These are phyloP conservation scores for Ceratocystis destructans DNA, from an alignment of 2,329 filamentous ascomycete species.

Conservation along the genomic window DNA sequence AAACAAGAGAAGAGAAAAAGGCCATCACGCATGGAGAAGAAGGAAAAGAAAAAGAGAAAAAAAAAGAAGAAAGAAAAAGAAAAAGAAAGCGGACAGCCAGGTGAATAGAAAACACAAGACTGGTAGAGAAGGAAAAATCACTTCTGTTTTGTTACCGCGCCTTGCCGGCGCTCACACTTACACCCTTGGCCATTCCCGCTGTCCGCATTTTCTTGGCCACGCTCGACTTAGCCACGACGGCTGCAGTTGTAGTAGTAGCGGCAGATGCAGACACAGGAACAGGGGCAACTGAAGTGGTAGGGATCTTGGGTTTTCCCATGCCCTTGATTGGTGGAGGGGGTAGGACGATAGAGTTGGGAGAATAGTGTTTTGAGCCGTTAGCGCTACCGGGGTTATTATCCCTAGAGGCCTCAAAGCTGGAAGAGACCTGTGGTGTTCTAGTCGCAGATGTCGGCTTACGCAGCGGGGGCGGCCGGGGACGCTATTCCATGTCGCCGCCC, in stretches of 20 bases:
- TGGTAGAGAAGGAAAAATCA: too few species aligned
- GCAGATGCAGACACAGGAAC: background rate
- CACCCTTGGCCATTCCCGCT: background rate
- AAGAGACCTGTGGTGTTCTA: background rate
- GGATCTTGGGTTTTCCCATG: background rate
- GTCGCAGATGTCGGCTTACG: background rate
- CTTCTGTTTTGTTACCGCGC: background rate
- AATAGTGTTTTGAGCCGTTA: background rate
- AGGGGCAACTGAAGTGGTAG: too few species aligned
- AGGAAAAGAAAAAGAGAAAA: background rate
- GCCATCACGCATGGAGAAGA: background rate
- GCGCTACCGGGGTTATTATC: too few species aligned
- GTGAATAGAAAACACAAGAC: background rate
- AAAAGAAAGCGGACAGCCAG: background rate
- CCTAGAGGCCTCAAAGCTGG: background rate
- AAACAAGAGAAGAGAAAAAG: background rate
- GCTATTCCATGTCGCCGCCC: conserved; percentile 19
- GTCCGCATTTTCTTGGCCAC: background rate
- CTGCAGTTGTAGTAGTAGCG: background rate
- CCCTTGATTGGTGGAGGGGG: background rate
- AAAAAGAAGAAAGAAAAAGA: background rate
- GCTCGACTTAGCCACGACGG: background rate
- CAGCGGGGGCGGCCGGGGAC: conserved; percentile 8
- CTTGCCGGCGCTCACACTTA: background rate
- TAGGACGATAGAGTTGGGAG: background rate